Percentiles rank a stretch among this genome's conserved stretches.
Conservation (phyloP, 2,329 filamentous ascomycete species). For the Colletotrichum gloeosporioides region DNA sequence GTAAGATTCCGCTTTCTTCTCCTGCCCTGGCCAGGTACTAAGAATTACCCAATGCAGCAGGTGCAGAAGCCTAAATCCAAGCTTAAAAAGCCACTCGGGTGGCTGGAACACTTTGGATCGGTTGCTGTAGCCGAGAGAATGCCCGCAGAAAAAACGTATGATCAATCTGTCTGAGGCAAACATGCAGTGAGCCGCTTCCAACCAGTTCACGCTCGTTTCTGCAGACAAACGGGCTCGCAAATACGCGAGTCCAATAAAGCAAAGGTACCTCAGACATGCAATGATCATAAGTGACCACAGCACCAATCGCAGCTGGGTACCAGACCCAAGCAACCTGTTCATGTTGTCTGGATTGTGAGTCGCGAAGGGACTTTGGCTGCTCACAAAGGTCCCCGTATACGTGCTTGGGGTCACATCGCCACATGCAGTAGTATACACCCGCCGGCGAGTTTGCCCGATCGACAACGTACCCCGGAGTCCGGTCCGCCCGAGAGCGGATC, state of each 20-base stretch:
- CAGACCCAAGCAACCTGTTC: not conserved
- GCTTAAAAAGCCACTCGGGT: not conserved
- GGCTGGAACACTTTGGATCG: not conserved
- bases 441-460: not conserved
- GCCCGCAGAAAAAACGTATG: not conserved
- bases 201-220: not conserved
- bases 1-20: not conserved
- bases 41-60: not conserved
- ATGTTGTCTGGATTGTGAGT: not conserved
- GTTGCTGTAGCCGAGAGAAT: not conserved
- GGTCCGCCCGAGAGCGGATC: not conserved
- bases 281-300: not conserved
- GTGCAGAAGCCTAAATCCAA: not conserved
- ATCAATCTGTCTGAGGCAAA: not conserved
- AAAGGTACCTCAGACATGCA: not conserved
- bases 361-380: not conserved
- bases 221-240: not conserved
- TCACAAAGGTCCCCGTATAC: not conserved
- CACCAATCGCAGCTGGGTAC: not conserved
- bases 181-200: not conserved
- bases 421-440: not conserved
- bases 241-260: not conserved
- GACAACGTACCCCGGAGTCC: not conserved
- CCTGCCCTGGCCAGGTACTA: not conserved
- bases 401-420: slow-evolving; percentile 1